Conservation (phyloP, 306 rosid genomes). For the Oemleria cerasiformis region DNA sequence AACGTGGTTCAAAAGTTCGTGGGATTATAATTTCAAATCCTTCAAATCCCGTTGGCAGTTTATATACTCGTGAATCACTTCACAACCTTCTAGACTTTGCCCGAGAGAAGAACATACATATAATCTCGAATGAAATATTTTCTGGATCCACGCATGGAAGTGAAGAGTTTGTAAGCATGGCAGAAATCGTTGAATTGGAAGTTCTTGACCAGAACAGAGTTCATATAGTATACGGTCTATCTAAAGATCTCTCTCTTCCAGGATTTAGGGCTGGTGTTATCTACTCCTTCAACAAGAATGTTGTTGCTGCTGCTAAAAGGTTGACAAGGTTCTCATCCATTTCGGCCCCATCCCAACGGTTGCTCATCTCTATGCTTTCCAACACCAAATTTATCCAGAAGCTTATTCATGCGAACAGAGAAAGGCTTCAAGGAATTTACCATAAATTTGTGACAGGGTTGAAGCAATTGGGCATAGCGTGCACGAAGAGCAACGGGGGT, state of each 20-base stretch:
- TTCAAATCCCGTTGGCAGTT: slow-evolving; percentile 70
- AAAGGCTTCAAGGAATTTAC: slow-evolving; percentile 50
- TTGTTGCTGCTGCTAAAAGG: slow-evolving; percentile 60
- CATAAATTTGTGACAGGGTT: slow-evolving; percentile 56
- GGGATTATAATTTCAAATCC: slow-evolving; percentile 83
- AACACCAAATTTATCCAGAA: slow-evolving; percentile 56
- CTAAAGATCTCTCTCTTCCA: slow-evolving; percentile 78
- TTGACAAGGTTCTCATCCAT: slow-evolving; percentile 69
- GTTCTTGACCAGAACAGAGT: slow-evolving; percentile 65
- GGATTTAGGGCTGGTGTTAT: slow-evolving; percentile 70
- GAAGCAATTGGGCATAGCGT: slow-evolving; percentile 71
- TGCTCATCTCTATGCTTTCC: slow-evolving; percentile 77
- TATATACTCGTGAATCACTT: slow-evolving; percentile 56
- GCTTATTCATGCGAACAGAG: slow-evolving; percentile 45
- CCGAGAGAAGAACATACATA: slow-evolving; percentile 88
- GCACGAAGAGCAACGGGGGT: slow-evolving; percentile 67
- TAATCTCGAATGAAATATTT: slow-evolving; percentile 70
- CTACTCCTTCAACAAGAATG: slow-evolving; percentile 65
- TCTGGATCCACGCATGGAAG: slow-evolving; percentile 51
- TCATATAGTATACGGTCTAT: slow-evolving; percentile 70
- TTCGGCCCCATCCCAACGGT: slow-evolving; percentile 64
- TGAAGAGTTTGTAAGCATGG: slow-evolving; percentile 75
- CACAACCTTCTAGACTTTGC: slow-evolving; percentile 76
- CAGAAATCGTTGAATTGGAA: slow-evolving; percentile 68
- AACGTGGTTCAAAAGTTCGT: slow-evolving; percentile 73